Evolutionary conservation across 768 basidiomycete species (phyloP).

Genomic region (Kwoniella mangroviensis): DNA sequence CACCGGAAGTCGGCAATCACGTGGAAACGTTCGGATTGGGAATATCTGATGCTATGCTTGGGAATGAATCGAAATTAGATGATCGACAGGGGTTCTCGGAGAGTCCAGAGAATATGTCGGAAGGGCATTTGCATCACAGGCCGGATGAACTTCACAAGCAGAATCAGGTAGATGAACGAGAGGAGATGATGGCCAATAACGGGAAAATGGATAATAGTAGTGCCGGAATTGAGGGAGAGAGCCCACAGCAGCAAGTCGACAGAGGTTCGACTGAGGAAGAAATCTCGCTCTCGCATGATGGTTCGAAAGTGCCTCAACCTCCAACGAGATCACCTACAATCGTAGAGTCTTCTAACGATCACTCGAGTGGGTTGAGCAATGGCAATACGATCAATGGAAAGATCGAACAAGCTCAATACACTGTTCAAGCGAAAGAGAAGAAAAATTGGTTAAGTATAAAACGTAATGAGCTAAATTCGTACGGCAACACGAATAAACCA

Average conservation of each 20-base stretch:
- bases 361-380: background rate
- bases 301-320: background rate
- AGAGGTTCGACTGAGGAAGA: too few relatives aligned
- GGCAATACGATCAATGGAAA: background rate
- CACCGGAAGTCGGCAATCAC: too few relatives aligned
- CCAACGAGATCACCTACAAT: background rate
- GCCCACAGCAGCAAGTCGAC: too few relatives aligned
- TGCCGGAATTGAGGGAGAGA: background rate
- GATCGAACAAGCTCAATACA: too few relatives aligned
- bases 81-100: background rate
- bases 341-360: background rate
- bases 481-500: background rate
- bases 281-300: background rate
- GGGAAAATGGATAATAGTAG: background rate
- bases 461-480: background rate
- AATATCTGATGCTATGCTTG: background rate
- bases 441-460: constrained; percentile 25
- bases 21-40: background rate
- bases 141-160: background rate
- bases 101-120: constrained; percentile 1
- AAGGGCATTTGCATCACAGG: background rate
- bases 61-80: background rate
- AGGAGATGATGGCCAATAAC: background rate
- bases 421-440: constrained; percentile 5
- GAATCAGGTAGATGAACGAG: background rate